Conservation (phyloP, 2,329 filamentous ascomycete genomes). For the Madurella mycetomatis region DNA sequence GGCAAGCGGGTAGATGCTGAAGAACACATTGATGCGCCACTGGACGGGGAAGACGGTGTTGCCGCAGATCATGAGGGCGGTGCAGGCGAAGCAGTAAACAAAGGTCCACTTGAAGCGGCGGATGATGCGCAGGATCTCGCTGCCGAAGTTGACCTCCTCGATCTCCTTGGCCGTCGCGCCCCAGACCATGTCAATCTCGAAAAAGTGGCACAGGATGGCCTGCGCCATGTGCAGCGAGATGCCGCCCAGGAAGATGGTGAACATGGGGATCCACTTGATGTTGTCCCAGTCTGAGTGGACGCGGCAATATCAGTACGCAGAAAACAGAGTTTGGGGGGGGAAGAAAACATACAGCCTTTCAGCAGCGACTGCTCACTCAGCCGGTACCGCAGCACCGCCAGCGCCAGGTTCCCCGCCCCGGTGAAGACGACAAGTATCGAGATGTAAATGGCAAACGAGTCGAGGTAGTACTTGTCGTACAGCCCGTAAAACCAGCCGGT, state of each 20-base stretch:
- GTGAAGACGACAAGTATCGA: slow-evolving; percentile 63
- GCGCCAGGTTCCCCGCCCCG: slow-evolving; percentile 53
- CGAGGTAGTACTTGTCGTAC: slow-evolving; percentile 63
- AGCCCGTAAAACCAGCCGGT: slow-evolving; percentile 66
- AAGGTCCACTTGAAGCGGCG: slow-evolving; percentile 54
- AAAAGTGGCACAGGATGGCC: slow-evolving; percentile 40
- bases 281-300: slow-evolving; percentile 44
- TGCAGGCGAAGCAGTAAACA: slow-evolving; percentile 43
- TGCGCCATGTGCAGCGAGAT: slow-evolving; percentile 40
- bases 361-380: slow-evolving; percentile 51
- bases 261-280: slow-evolving; percentile 52
- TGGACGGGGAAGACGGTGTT: slow-evolving; percentile 42
- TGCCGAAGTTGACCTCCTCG: slow-evolving; percentile 52
- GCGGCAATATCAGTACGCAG: neutral
- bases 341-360: slow-evolving; percentile 19
- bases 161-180: slow-evolving; percentile 57
- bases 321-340: neutral
- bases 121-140: slow-evolving; percentile 52
- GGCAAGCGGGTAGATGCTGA: slow-evolving; percentile 55
- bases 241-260: slow-evolving; percentile 40
- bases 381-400: slow-evolving; percentile 61
- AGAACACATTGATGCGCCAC: slow-evolving; percentile 55
- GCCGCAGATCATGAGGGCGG: slow-evolving; percentile 45
- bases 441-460: slow-evolving; percentile 61
- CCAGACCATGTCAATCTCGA: slow-evolving; percentile 44